Percentiles rank a stretch among this genome's conserved stretches.
phyloP scores from a whole-genome alignment of 2,329 filamentous ascomycete species.

The Xylaria arbuscula region DNA sequence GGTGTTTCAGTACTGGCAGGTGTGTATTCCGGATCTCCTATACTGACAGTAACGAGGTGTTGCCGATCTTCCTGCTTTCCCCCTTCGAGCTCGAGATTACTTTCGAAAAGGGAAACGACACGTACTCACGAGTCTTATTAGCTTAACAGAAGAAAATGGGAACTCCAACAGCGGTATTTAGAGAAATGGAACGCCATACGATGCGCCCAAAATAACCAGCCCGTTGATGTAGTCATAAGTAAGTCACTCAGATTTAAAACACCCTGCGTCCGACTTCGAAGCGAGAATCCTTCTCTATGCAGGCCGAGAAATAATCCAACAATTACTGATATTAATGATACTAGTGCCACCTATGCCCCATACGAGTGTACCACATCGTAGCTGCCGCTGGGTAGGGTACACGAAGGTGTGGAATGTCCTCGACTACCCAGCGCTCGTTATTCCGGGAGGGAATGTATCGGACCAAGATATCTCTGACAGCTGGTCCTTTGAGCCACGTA shows the following conservation, averaged over 20 bases:
- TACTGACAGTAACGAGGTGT: neutral
- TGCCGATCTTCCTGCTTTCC: neutral
- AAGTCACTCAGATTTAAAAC: neutral
- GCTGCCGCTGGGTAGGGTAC: slow-evolving; percentile 64
- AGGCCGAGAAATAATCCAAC: neutral
- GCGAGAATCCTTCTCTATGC: neutral
- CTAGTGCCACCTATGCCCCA: slow-evolving; percentile 69
- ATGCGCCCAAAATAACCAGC: slow-evolving; percentile 56
- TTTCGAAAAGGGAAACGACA: neutral
- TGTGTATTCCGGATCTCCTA: neutral
- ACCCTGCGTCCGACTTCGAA: neutral
- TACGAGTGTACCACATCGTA: slow-evolving; percentile 59
- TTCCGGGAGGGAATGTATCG: slow-evolving; percentile 64
- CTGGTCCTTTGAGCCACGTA: slow-evolving; percentile 58
- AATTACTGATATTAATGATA: neutral
- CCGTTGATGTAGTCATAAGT: slow-evolving; percentile 65
- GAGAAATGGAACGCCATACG: slow-evolving; percentile 66
- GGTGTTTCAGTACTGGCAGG: slow-evolving; percentile 74
- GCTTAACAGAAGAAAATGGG: slow-evolving; percentile 68
- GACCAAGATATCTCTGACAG: slow-evolving; percentile 54
- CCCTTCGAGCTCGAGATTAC: too few species aligned
- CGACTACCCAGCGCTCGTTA: slow-evolving; percentile 68
- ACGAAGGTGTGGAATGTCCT: slow-evolving; percentile 72
- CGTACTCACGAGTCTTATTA: neutral
- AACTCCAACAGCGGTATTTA: slow-evolving; percentile 65